These are phyloP conservation scores for Candida coleopterorum DNA, from an alignment of 805 yeast genomes.

Conservation along the genomic window DNA sequence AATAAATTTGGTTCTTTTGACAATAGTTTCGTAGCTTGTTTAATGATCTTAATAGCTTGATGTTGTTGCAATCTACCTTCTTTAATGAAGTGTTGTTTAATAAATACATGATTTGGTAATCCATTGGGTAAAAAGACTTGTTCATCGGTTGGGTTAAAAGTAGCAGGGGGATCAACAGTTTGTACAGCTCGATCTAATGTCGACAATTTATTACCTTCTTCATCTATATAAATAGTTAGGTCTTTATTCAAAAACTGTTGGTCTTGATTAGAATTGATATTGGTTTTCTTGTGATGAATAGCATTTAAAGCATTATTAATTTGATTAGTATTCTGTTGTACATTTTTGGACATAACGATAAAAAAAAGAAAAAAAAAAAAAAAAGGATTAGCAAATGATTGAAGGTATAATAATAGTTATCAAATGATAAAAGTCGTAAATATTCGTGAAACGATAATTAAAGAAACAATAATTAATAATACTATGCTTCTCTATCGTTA, in stretches of 20 bases:
- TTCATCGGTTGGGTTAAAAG: slow-evolving; percentile 57
- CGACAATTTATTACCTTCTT: slow-evolving; percentile 51
- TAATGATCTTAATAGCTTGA: slow-evolving; percentile 66
- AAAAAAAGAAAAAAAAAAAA: too few species aligned
- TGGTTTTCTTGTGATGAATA: slow-evolving; percentile 39
- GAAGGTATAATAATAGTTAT: too few species aligned
- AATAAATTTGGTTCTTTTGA: slow-evolving; percentile 73
- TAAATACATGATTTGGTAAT: slow-evolving; percentile 65
- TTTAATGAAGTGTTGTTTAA: slow-evolving; percentile 65
- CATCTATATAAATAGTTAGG: slow-evolving; percentile 44
- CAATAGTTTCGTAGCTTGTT: slow-evolving; percentile 59
- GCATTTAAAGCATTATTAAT: slow-evolving; percentile 64
- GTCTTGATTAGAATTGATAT: not conserved
- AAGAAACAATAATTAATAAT: too few species aligned
- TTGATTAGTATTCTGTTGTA: slow-evolving; percentile 21
- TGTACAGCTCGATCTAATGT: slow-evolving; percentile 57
- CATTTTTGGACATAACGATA: slow-evolving; percentile 5
- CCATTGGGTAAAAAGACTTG: slow-evolving; percentile 62
- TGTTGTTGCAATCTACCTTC: slow-evolving; percentile 76
- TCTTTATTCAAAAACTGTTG: slow-evolving; percentile 21
- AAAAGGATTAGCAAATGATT: too few species aligned
- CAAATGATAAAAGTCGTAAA: too few species aligned
- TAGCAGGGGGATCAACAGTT: slow-evolving; percentile 63
- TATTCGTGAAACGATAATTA: too few species aligned
- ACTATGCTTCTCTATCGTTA: too few species aligned